Percentiles rank a stretch among this genome's conserved stretches.
Conservation (phyloP, 2,329 filamentous ascomycete genomes). For the Trichoderma citrinoviride region DNA sequence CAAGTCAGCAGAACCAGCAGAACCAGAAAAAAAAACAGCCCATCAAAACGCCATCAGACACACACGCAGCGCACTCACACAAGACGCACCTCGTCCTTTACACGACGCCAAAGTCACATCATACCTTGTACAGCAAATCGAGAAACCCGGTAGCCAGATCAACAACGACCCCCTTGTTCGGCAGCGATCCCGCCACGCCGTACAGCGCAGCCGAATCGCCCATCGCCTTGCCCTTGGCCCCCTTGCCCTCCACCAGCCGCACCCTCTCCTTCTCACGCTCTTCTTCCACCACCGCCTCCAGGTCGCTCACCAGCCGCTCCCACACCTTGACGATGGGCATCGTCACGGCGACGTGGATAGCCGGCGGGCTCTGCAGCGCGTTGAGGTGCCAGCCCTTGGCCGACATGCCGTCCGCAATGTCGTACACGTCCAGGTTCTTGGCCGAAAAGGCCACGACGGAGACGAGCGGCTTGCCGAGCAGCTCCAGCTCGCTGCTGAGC, state of each 20-base stretch:
- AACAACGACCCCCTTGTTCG: constrained; percentile 92
- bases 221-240: constrained; percentile 61
- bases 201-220: constrained; percentile 87
- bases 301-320: constrained; percentile 73
- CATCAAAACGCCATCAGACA: not conserved
- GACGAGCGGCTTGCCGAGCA: constrained; percentile 83
- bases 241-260: constrained; percentile 66
- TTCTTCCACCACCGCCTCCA: constrained; percentile 63
- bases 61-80: not conserved
- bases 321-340: constrained; percentile 78
- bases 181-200: constrained; percentile 89
- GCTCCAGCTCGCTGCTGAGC: constrained; percentile 68
- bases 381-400: constrained; percentile 92
- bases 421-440: constrained; percentile 87
- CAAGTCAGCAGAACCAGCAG: not conserved
- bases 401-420: constrained; percentile 86
- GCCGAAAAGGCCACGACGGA: constrained; percentile 86
- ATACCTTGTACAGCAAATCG: constrained; percentile 89
- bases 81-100: not conserved
- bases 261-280: constrained; percentile 81
- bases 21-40: not conserved
- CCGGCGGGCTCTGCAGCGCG: constrained; percentile 84
- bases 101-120: constrained; percentile 26
- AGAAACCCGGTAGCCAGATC: constrained; percentile 88
- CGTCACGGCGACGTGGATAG: constrained; percentile 92